phyloP scores from a whole-genome alignment of 352 stramenopile species.

The Phytophthora hybrid region DNA sequence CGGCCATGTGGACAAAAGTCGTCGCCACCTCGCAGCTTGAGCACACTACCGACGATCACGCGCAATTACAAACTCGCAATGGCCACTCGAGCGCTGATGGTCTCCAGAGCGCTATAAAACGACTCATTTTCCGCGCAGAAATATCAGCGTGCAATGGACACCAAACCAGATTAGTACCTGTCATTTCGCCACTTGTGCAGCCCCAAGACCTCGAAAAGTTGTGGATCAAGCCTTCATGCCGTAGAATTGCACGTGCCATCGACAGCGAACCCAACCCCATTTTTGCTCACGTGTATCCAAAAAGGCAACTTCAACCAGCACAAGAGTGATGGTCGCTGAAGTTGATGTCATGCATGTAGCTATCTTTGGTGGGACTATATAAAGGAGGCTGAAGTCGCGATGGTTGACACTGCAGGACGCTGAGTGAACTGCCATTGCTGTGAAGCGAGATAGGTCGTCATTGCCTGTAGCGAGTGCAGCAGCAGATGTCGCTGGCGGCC shows the following conservation, averaged over 20 bases:
- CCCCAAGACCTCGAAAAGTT: not conserved
- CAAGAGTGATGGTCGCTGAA: too few relatives aligned
- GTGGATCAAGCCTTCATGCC: not conserved
- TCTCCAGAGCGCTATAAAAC: not conserved
- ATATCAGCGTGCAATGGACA: not conserved
- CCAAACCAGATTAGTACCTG: slow-evolving; percentile 3
- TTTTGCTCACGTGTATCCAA: too few relatives aligned
- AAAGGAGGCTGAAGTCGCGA: slow-evolving; percentile 2
- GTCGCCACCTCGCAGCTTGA: not conserved
- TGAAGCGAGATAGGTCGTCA: slow-evolving; percentile 16
- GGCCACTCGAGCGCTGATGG: not conserved
- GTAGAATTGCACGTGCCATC: not conserved
- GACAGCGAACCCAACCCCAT: not conserved
- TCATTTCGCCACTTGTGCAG: slow-evolving; percentile 6
- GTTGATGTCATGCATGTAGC: not conserved
- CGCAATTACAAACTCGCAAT: not conserved
- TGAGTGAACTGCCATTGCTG: slow-evolving; percentile 3
- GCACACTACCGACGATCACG: too few relatives aligned
- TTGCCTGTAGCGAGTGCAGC: slow-evolving; percentile 8
- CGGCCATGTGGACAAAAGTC: not conserved
- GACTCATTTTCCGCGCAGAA: not conserved
- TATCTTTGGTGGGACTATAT: slow-evolving; percentile 36
- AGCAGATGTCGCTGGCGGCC: slow-evolving; percentile 31
- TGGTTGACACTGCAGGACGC: slow-evolving; percentile 7
- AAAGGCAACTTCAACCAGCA: too few relatives aligned